Percentiles rank a stretch among this genome's conserved stretches.
Conservation (phyloP, 1,139 yeast species). For the Trichomonascaceae sp. region DNA sequence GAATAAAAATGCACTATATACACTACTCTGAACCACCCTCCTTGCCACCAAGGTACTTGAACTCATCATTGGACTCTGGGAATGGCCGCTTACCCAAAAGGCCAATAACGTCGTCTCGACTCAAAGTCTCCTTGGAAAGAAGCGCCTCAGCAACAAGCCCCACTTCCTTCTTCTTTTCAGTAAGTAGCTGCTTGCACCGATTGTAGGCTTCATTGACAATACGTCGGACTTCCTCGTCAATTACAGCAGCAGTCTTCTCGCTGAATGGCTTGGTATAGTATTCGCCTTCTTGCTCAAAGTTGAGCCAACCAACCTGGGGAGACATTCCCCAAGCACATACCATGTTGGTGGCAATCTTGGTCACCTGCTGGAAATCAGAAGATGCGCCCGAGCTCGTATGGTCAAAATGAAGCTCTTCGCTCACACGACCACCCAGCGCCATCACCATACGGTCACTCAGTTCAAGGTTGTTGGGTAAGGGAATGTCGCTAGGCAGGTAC, state of each 20-base stretch:
- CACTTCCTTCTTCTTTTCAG: conserved; percentile 55
- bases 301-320: conserved; percentile 66
- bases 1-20: no score
- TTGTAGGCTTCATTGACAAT: conserved; percentile 68
- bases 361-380: conserved; percentile 91
- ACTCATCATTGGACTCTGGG: conserved; percentile 83
- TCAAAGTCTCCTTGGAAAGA: conserved; percentile 69
- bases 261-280: conserved; percentile 75
- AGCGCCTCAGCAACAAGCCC: conserved; percentile 79
- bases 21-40: no score
- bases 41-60: conserved; percentile 59
- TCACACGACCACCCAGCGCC: conserved; percentile 94
- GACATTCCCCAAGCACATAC: conserved; percentile 90
- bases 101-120: conserved; percentile 82
- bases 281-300: conserved; percentile 49
- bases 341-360: conserved; percentile 85
- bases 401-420: conserved; percentile 82
- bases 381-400: conserved; percentile 93
- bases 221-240: conserved; percentile 74
- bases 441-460: conserved; percentile 81
- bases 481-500: conserved; percentile 87
- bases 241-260: conserved; percentile 65
- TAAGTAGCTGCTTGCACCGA: conserved; percentile 51
- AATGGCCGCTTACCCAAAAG: conserved; percentile 78
- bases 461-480: conserved; percentile 65